Conservation (phyloP, 2,329 filamentous ascomycete species). For the Phyllosticta citribraziliensis region DNA sequence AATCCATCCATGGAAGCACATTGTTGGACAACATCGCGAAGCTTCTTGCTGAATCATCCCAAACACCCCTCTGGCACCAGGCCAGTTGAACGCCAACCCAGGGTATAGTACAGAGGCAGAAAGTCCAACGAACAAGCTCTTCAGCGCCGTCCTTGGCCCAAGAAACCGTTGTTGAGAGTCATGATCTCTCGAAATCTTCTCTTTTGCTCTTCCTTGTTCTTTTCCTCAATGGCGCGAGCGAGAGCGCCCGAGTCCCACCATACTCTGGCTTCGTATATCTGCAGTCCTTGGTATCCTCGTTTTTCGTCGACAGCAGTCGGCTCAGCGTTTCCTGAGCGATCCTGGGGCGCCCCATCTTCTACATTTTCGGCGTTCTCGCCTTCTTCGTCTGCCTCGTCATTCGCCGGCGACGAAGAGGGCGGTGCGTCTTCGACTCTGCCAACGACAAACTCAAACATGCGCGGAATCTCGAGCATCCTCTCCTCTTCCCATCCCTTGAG, state of each 20-base stretch:
- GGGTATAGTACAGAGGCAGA: neutral
- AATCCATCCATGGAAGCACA: neutral
- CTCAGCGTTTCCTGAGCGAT: neutral
- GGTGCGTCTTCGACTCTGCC: neutral
- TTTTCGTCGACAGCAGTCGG: neutral
- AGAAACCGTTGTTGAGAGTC: conserved; percentile 5
- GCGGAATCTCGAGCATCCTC: conserved; percentile 3
- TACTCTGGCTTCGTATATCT: conserved; percentile 4
- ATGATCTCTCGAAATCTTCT: conserved; percentile 3
- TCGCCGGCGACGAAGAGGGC: neutral
- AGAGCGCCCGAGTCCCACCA: conserved; percentile 9
- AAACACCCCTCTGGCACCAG: neutral
- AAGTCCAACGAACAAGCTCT: neutral
- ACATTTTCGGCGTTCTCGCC: neutral
- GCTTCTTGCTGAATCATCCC: neutral
- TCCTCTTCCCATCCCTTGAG: conserved; percentile 8
- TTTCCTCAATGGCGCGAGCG: neutral
- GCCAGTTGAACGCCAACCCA: neutral
- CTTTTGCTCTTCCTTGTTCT: conserved; percentile 4
- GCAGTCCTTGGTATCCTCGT: conserved; percentile 7
- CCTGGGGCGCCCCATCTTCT: neutral
- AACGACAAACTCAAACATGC: conserved; percentile 5
- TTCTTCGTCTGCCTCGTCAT: neutral
- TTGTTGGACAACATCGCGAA: neutral
- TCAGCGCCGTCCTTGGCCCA: conserved; percentile 1